Evolutionary conservation across 2,329 filamentous ascomycete species (phyloP).

Genomic region (Cryphonectria nitschkei): DNA sequence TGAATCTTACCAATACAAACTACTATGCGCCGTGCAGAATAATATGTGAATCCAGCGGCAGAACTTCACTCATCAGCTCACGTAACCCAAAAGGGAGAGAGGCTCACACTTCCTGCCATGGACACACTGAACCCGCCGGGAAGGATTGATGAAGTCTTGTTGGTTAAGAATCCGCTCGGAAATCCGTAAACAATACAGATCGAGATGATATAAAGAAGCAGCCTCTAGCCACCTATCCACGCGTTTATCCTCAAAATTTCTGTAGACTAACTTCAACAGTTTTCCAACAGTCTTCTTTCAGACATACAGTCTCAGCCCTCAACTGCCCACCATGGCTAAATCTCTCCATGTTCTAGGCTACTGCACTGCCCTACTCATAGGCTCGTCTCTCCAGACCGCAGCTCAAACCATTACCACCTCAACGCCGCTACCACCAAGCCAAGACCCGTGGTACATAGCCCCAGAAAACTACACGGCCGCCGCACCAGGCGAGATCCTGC

Average conservation of each 20-base stretch:
- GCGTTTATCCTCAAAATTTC: too few relatives aligned
- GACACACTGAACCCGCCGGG: too few relatives aligned
- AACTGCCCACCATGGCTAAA: neutral
- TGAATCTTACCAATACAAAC: too few relatives aligned
- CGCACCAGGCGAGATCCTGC: neutral
- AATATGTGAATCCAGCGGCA: too few relatives aligned
- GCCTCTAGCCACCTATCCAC: neutral
- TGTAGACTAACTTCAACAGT: too few relatives aligned
- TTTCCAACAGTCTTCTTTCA: neutral
- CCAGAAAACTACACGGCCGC: neutral
- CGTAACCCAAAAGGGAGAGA: too few relatives aligned
- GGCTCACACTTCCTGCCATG: too few relatives aligned
- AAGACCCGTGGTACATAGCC: slow-evolving; percentile 1
- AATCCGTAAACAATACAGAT: too few relatives aligned
- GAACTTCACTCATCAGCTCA: too few relatives aligned
- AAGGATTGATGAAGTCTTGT: neutral
- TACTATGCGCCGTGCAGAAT: too few relatives aligned
- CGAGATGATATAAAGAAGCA: neutral
- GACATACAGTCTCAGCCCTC: neutral
- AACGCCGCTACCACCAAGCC: neutral
- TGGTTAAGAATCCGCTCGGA: neutral
- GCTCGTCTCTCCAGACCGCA: neutral
- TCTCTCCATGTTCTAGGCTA: neutral
- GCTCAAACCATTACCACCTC: neutral
- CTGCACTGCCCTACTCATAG: neutral